These are phyloP conservation scores for Cetradonia linearis DNA, from an alignment of 495 filamentous ascomycete species.

Conservation along the genomic window DNA sequence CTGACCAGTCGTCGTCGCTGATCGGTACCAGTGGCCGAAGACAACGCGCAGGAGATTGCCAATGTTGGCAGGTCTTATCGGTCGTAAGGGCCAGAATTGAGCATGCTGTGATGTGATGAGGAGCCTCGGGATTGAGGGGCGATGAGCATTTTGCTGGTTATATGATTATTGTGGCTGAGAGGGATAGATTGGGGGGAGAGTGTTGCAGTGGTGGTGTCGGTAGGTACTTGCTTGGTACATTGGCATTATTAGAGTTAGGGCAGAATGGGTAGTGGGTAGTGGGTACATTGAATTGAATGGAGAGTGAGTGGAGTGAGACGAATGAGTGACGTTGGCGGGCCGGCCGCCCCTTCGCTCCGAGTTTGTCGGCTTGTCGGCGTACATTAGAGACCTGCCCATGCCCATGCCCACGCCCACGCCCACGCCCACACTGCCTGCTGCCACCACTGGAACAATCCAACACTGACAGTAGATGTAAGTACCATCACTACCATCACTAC, in stretches of 20 bases:
- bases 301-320: no score
- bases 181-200: not conserved
- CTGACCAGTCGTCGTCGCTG: constrained; percentile 5
- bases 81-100: constrained; percentile 2
- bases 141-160: not conserved
- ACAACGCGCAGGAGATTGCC: not conserved
- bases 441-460: not conserved
- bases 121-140: not conserved
- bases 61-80: constrained; percentile 7
- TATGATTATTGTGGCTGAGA: constrained; percentile 5
- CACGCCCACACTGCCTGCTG: not conserved
- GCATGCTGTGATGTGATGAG: not conserved
- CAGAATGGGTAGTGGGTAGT: no score
- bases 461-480: not conserved
- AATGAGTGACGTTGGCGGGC: constrained; percentile 5
- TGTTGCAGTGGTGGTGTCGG: not conserved
- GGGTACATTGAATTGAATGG: not conserved
- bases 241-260: no score
- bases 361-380: not conserved
- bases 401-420: no score
- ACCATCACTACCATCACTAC: not conserved
- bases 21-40: constrained; percentile 2
- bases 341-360: not conserved
- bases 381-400: not conserved
- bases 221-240: constrained; percentile 12